phyloP scores from a whole-genome alignment of 163 green algal genomes.

The Prototheca cutis region DNA sequence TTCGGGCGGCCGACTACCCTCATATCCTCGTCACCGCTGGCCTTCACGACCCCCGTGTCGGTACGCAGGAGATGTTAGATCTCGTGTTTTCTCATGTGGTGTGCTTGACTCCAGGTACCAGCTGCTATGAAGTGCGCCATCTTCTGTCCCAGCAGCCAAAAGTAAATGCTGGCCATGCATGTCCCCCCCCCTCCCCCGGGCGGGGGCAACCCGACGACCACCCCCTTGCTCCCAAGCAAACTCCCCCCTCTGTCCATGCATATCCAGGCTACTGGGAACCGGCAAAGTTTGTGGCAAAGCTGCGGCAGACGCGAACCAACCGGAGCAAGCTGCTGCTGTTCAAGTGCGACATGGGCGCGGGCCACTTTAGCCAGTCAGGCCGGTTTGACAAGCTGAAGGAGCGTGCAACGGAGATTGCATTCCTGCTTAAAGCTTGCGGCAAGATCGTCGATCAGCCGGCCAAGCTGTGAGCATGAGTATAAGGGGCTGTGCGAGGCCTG shows the following conservation, averaged over 20 bases:
- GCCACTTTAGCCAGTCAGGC: conserved; percentile 55
- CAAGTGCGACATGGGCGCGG: conserved; percentile 53
- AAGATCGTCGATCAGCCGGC: not conserved
- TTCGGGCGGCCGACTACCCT: conserved; percentile 58
- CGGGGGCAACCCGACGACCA: not conserved
- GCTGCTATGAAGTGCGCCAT: not conserved
- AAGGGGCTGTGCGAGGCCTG: too few relatives aligned
- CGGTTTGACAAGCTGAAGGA: conserved; percentile 78
- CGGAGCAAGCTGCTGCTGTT: conserved; percentile 33
- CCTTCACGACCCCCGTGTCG: conserved; percentile 82
- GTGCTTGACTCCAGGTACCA: too few relatives aligned
- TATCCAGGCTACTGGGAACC: conserved; percentile 57
- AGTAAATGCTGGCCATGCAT: not conserved
- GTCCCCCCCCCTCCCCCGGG: not conserved
- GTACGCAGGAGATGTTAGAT: conserved; percentile 11
- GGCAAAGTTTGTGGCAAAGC: conserved; percentile 69
- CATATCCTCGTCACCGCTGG: conserved; percentile 82
- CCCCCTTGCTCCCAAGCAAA: too few relatives aligned
- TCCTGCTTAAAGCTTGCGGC: conserved; percentile 58
- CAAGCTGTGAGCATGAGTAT: too few relatives aligned
- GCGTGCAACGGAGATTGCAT: conserved; percentile 61
- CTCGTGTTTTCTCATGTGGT: too few relatives aligned
- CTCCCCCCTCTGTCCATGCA: too few relatives aligned
- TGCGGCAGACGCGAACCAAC: conserved; percentile 44
- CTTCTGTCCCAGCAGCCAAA: not conserved